A percentile compares a stretch with the other conserved stretches of the same genome.
Evolutionary conservation across 345 rosid species (phyloP).

Genomic region (Reutealis trisperma): DNA sequence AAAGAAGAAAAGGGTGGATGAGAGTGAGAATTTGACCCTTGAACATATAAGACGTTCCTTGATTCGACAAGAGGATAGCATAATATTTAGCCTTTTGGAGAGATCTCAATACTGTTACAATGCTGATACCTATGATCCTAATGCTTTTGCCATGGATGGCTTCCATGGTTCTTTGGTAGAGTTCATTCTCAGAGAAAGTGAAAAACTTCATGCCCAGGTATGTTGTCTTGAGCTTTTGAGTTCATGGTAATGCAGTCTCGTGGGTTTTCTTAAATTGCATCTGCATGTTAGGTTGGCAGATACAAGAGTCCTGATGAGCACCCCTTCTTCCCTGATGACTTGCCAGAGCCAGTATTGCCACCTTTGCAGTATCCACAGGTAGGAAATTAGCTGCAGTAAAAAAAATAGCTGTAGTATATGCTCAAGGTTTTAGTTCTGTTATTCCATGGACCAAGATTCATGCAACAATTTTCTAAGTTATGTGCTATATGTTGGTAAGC

Average conservation of each 20-base stretch:
- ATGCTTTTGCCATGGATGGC: conserved; percentile 72
- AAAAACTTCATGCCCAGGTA: conserved; percentile 85
- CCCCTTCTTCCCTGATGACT: conserved; percentile 73
- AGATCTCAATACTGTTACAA: conserved; percentile 84
- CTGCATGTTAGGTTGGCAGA: conserved; percentile 62
- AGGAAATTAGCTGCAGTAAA: neutral
- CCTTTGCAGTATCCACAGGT: conserved; percentile 83
- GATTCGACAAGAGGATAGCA: conserved; percentile 91
- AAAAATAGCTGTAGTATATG: neutral
- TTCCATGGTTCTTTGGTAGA: conserved; percentile 85
- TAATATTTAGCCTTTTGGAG: conserved; percentile 75
- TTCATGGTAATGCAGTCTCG: neutral
- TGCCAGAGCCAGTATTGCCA: conserved; percentile 74
- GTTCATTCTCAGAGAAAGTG: conserved; percentile 78
- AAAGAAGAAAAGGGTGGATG: conserved; percentile 65
- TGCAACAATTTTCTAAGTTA: neutral
- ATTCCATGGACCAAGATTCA: neutral
- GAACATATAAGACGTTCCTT: conserved; percentile 73
- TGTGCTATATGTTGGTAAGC: neutral
- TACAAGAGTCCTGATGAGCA: conserved; percentile 91
- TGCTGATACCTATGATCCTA: conserved; percentile 80
- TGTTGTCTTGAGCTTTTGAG: conserved; percentile 1
- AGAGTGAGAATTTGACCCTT: conserved; percentile 70
- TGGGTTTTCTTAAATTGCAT: conserved; percentile 11
- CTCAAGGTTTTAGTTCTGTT: neutral